Conservation (phyloP, 208 protist genomes). For the Trypanosoma rangeli region DNA sequence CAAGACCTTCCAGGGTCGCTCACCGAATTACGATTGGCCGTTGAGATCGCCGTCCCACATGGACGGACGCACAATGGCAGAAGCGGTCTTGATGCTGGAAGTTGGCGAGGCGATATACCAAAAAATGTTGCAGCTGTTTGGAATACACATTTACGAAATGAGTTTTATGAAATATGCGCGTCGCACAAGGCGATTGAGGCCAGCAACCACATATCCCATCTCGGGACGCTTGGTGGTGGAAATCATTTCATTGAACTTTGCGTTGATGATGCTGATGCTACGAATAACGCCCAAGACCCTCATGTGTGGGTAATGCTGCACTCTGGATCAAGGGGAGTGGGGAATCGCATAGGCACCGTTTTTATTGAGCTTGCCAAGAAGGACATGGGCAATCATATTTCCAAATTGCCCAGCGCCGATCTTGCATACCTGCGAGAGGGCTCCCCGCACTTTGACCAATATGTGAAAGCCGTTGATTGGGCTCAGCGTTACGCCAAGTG, state of each 20-base stretch:
- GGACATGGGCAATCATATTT: constrained; percentile 65
- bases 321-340: constrained; percentile 86
- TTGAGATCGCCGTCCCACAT: constrained; percentile 80
- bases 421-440: constrained; percentile 84
- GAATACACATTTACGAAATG: constrained; percentile 52
- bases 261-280: constrained; percentile 60
- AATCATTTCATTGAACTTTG: constrained; percentile 93
- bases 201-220: constrained; percentile 81
- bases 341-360: constrained; percentile 80
- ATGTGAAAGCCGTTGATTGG: constrained; percentile 83
- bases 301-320: constrained; percentile 92
- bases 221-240: constrained; percentile 87
- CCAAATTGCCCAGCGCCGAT: constrained; percentile 55
- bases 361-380: constrained; percentile 86
- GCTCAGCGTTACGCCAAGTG: constrained; percentile 74
- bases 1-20: constrained; percentile 67
- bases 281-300: neutral
- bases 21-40: constrained; percentile 58
- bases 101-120: constrained; percentile 59
- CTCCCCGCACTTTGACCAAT: constrained; percentile 78
- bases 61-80: constrained; percentile 73
- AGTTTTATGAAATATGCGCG: constrained; percentile 63
- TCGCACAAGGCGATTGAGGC: constrained; percentile 43
- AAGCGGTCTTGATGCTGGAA: constrained; percentile 51
- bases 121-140: constrained; percentile 49